phyloP scores from a whole-genome alignment of 2,329 filamentous ascomycete species.

The Talaromyces sp. region DNA sequence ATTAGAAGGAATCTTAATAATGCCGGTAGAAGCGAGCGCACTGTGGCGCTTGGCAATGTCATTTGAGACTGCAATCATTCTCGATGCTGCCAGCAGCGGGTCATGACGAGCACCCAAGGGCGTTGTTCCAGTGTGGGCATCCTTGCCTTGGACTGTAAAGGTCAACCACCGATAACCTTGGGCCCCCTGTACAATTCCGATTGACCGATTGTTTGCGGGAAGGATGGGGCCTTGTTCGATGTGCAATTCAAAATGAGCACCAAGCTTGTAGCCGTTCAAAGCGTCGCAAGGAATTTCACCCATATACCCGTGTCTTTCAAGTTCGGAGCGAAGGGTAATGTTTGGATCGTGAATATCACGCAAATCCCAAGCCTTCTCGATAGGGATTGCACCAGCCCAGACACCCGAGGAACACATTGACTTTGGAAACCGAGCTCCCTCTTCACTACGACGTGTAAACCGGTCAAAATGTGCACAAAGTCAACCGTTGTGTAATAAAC shows the following conservation, averaged over 20 bases:
- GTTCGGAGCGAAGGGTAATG: slow-evolving; percentile 63
- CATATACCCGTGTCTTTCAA: slow-evolving; percentile 69
- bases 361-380: slow-evolving; percentile 62
- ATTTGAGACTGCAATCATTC: slow-evolving; percentile 66
- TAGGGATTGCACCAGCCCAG: slow-evolving; percentile 66
- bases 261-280: slow-evolving; percentile 58
- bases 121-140: slow-evolving; percentile 72
- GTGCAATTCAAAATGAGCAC: slow-evolving; percentile 77
- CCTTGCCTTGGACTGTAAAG: slow-evolving; percentile 63
- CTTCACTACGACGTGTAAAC: slow-evolving; percentile 58
- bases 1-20: slow-evolving; percentile 60
- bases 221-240: slow-evolving; percentile 79
- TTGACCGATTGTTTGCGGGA: slow-evolving; percentile 60
- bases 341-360: slow-evolving; percentile 59
- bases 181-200: slow-evolving; percentile 68
- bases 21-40: slow-evolving; percentile 67
- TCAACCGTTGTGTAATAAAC: slow-evolving; percentile 46
- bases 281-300: slow-evolving; percentile 56
- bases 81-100: slow-evolving; percentile 64
- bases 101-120: slow-evolving; percentile 64
- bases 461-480: slow-evolving; percentile 25
- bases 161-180: slow-evolving; percentile 73
- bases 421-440: slow-evolving; percentile 74
- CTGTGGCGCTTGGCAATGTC: slow-evolving; percentile 58
- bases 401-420: slow-evolving; percentile 74